A percentile compares a stretch with the other conserved stretches of the same genome.
Conservation (phyloP, 257 asterid species). For the Plantago elongata region DNA sequence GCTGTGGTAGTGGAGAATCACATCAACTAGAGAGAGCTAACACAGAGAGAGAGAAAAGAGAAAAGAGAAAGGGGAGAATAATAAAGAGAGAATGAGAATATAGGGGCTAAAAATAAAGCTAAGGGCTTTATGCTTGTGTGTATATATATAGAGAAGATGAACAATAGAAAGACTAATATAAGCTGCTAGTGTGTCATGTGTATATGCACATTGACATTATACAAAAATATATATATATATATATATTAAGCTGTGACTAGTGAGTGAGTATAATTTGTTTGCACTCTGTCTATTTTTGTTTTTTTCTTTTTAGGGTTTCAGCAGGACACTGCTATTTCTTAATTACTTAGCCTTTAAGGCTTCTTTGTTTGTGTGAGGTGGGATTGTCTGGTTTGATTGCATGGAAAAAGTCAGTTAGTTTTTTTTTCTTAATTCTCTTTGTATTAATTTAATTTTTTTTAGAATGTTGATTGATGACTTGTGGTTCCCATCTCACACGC, state of each 20-base stretch:
- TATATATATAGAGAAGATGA: slow-evolving; percentile 29
- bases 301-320: slow-evolving; percentile 69
- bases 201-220: too few species aligned
- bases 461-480: slow-evolving; percentile 25
- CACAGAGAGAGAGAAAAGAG: slow-evolving; percentile 31
- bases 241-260: background rate
- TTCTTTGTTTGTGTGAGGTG: slow-evolving; percentile 37
- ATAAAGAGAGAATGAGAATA: slow-evolving; percentile 75
- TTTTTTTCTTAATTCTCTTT: slow-evolving; percentile 10
- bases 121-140: slow-evolving; percentile 52
- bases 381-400: slow-evolving; percentile 35
- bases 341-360: slow-evolving; percentile 81
- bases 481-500: slow-evolving; percentile 31
- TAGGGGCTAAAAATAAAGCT: slow-evolving; percentile 76
- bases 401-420: slow-evolving; percentile 37
- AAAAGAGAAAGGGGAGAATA: slow-evolving; percentile 28
- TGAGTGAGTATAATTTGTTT: slow-evolving; percentile 44
- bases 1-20: slow-evolving; percentile 83
- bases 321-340: slow-evolving; percentile 30
- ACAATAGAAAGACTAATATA: too few species aligned
- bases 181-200: too few species aligned
- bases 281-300: slow-evolving; percentile 60
- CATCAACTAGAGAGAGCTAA: slow-evolving; percentile 51
- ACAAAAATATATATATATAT: too few species aligned
- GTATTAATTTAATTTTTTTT: background rate